A percentile compares a stretch with the other conserved stretches of the same genome.
These are phyloP conservation scores for Chlorophyllum brunneum DNA, from an alignment of 768 basidiomycete genomes.

Conservation along the genomic window DNA sequence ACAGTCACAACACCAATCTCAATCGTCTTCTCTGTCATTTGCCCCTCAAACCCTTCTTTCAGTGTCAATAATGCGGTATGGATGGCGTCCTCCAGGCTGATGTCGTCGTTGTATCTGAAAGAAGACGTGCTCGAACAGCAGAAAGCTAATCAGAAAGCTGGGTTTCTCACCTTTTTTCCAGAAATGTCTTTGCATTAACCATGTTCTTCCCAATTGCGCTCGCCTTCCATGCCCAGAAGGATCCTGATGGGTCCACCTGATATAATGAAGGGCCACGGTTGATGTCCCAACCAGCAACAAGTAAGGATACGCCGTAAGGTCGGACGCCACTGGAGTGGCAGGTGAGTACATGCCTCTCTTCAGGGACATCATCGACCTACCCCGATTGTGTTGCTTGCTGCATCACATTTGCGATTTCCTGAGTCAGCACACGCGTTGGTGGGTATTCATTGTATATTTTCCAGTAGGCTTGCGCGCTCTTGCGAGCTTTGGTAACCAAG, in stretches of 20 bases:
- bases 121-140: constrained; percentile 18
- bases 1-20: constrained; percentile 97
- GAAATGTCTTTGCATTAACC: constrained; percentile 98
- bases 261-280: constrained; percentile 96
- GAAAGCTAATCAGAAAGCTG: constrained; percentile 17
- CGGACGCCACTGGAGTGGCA: constrained; percentile 78
- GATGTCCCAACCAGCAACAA: constrained; percentile 96
- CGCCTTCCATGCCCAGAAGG: constrained; percentile 99
- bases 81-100: constrained; percentile 97
- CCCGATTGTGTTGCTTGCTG: constrained; percentile 99
- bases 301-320: constrained; percentile 96
- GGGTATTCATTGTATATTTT: constrained; percentile 99
- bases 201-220: constrained; percentile 99
- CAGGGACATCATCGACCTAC: constrained; percentile 42
- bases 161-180: constrained; percentile 87
- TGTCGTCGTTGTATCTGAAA: constrained; percentile 95
- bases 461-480: constrained; percentile 99
- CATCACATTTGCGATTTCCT: constrained; percentile 97
- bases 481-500: constrained; percentile 89
- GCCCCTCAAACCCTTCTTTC: constrained; percentile 99
- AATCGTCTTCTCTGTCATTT: constrained; percentile 99
- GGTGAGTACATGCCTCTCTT: constrained; percentile 22
- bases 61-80: constrained; percentile 97
- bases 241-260: constrained; percentile 98
- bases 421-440: constrained; percentile 91